Conservation (phyloP, 116 monocot species). For the Dioscorea cayenensis region DNA sequence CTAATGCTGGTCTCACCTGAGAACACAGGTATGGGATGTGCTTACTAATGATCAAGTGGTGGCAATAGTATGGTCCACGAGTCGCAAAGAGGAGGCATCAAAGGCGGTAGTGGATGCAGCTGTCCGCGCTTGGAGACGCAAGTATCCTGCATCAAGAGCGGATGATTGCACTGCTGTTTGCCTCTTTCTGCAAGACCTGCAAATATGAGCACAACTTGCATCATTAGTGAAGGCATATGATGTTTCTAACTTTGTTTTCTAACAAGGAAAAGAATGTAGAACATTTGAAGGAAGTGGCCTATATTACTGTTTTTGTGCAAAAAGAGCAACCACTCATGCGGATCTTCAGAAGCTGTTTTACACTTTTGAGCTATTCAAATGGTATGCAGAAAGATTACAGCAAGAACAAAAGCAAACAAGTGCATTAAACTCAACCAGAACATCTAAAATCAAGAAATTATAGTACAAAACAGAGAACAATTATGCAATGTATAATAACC, state of each 20-base stretch:
- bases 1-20: not conserved
- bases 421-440: no score
- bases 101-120: constrained; percentile 61
- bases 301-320: not conserved
- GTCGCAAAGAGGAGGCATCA: constrained; percentile 47
- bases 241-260: not conserved
- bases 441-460: no score
- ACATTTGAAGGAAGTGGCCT: no score
- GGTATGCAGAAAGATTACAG: no score
- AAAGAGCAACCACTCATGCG: not conserved
- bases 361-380: no score
- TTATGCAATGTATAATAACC: no score
- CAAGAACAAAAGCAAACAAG: no score
- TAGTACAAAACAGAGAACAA: no score
- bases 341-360: not conserved
- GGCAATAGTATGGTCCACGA: constrained; percentile 31
- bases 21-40: constrained; percentile 81
- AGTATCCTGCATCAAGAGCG: constrained; percentile 50
- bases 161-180: constrained; percentile 88
- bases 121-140: constrained; percentile 48
- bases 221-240: not conserved
- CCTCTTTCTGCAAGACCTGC: constrained; percentile 39
- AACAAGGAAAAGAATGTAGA: not conserved
- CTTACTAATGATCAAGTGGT: constrained; percentile 68
- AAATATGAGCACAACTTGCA: not conserved